A percentile compares a stretch with the other conserved stretches of the same genome.
These are phyloP conservation scores for Trichocomaceae sp. DNA, from an alignment of 2,329 filamentous ascomycete genomes.

Conservation along the genomic window DNA sequence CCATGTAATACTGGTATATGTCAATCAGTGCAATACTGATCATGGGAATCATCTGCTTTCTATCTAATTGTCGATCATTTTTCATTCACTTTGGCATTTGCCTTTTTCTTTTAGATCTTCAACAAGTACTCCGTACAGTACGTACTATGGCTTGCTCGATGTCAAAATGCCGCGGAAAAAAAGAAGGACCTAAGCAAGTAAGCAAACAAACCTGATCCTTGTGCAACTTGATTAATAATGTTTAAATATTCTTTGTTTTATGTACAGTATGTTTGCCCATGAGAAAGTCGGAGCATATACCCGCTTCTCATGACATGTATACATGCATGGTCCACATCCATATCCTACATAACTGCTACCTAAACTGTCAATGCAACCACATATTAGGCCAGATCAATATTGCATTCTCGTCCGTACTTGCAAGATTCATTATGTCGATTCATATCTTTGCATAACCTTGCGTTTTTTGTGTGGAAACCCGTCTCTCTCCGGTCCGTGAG, in stretches of 20 bases:
- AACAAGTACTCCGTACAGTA: background rate
- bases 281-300: background rate
- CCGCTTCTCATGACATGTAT: background rate
- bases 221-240: background rate
- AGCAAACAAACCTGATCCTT: background rate
- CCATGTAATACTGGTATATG: too few relatives aligned
- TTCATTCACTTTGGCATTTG: too few relatives aligned
- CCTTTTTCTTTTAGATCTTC: background rate
- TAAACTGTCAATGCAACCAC: background rate
- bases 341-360: background rate
- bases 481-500: background rate
- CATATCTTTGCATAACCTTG: background rate
- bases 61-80: background rate
- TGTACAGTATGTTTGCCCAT: background rate
- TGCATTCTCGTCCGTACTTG: background rate
- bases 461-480: too few relatives aligned
- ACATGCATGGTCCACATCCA: too few relatives aligned
- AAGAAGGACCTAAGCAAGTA: background rate
- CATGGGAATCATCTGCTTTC: background rate
- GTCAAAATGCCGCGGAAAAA: background rate
- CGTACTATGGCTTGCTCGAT: background rate
- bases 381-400: background rate
- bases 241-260: background rate
- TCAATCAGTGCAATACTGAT: too few relatives aligned
- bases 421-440: background rate